Base-by-base conservation (phyloP, 768 basidiomycete genomes). In the Phlebiopsis flavidoalba region DNA sequence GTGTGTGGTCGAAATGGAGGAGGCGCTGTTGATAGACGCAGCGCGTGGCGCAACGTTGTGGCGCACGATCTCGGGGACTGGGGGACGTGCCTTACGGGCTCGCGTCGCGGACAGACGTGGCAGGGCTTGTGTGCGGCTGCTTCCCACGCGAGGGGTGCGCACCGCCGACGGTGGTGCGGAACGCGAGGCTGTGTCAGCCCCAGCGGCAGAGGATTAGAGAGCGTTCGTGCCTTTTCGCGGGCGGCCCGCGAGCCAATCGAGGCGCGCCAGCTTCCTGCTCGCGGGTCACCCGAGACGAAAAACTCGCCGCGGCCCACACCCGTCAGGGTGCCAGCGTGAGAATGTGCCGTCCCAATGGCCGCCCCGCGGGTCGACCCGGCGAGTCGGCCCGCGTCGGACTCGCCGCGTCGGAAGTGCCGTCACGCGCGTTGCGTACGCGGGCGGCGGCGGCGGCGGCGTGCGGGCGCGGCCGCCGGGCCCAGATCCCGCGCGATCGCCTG, bases 31-130 rank as follows among this genome's bases (percentile, higher is more conserved):
- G 54, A 55, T 55, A 55, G 54, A 31, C 54, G 24, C 37, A 43
- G 54, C 54, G 36, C 43, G 40, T 55, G 54, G 36, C 54, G 22
- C 54, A 55, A 55, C 53, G 53, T 55, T 55, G 54, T 55, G 54
- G 54, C 54, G 54, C 22, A n/a, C 48, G 48, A n/a, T 26, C 14
- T 19, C 14, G 53, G 53, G 5, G 35, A 37, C 24, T 26, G 24
- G 24, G 26, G 33, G 21, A 10, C 26, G 22, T 4, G 21, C n/a
- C n/a, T n/a, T 5, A 17, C 21, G 50, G 33, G 53, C 33, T 33
- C 15, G 53, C 10, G 15, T 24, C 10, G 33, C 15, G 5, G 35
- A 15, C 19, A 8, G 50, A n/a, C 19, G n/a, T 14, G 50, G 26
- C 11, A 43, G 17, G 12, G 17, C 26, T n/a, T n/a, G n/a, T n/a